Base-by-base conservation (phyloP, 306 rosid species). In the Lablab purpureus region DNA sequence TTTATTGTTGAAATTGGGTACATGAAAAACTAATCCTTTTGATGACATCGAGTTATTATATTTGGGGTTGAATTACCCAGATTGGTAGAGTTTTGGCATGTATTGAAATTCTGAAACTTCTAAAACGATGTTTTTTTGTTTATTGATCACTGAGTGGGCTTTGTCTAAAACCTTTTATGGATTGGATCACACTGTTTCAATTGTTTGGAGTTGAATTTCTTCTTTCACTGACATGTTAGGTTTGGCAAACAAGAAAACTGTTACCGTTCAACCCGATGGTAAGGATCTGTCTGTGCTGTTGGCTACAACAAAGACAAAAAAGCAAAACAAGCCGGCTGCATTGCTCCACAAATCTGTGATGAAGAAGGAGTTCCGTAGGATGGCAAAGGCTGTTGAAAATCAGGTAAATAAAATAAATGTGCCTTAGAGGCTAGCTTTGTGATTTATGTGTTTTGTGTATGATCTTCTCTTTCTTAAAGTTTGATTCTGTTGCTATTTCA, bases 161-260 rank as follows among this genome's bases (percentile, higher is more conserved):
- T 25, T 18, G 22, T 34, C 11, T 70, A 12, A n/a, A 56, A 12
- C 18, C 0, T 25, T 62, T 17, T 50, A 19, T 67, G 17, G 14
- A 60, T 71, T 4, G 40, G 18, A 45, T 78, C 15, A 13, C 18
- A 43, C 11, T 58, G 1, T 68, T 68, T 55, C 6, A 17, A 10
- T 54, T 27, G 43, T 54, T 28, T 46, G 63, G 65, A 19, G 22
- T 22, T 45, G 28, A 64, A 22, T 21, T 9, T 73, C 3, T 6
- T 3, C 27, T 47, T 40, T 17, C 47, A 49, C 6, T 46, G 62
- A 11, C 36, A 22, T 82, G 19, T 19, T 71, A 96, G 99, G 99
- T 54, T 88, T 96, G 96, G 97, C 99, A 28, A 93, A 96, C 93
- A 93, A 90, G 96, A 96, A 96, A 80, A 96, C 96, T 25, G 93